Evolutionary conservation across 2,329 filamentous ascomycete species (phyloP).

Genomic region (Apiospora kogelbergensis): DNA sequence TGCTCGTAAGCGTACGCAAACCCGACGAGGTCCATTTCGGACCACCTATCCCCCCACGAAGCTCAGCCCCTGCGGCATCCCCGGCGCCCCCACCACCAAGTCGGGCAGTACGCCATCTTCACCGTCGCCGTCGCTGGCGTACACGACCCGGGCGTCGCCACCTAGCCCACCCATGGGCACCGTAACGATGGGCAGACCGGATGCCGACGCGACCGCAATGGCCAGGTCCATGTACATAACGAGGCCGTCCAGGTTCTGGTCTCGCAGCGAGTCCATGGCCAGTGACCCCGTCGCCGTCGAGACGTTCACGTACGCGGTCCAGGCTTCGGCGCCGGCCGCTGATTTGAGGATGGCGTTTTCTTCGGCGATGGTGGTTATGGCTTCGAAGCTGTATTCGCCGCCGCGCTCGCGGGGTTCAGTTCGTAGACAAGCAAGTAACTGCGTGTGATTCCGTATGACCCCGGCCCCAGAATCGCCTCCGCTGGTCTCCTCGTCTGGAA

Average conservation of each 20-base stretch:
- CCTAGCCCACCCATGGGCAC: conserved; percentile 22
- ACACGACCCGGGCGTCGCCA: conserved; percentile 8
- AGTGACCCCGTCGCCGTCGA: not conserved
- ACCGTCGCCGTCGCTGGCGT: not conserved
- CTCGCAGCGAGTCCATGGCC: not conserved
- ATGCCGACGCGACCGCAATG: conserved; percentile 6
- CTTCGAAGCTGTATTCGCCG: conserved; percentile 33
- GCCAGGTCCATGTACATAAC: conserved; percentile 12
- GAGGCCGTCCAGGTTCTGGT: conserved; percentile 8
- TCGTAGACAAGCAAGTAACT: conserved; percentile 15
- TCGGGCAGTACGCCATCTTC: not conserved
- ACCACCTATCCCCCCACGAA: conserved; percentile 18
- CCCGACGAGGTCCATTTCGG: conserved; percentile 17
- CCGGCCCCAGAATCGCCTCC: not conserved
- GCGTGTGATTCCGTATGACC: not conserved
- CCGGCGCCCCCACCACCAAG: not conserved
- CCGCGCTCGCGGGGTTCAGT: conserved; percentile 15
- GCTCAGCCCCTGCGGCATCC: conserved; percentile 19
- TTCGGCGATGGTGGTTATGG: conserved; percentile 14
- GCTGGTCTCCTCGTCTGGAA: not conserved
- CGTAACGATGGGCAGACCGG: conserved; percentile 22
- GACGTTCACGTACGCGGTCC: conserved; percentile 11
- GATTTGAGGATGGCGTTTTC: not conserved
- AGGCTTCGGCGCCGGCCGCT: conserved; percentile 11
- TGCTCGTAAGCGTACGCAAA: conserved; percentile 22